phyloP scores from a whole-genome alignment of 2,329 filamentous ascomycete species.

The Claviceps purpurea region DNA sequence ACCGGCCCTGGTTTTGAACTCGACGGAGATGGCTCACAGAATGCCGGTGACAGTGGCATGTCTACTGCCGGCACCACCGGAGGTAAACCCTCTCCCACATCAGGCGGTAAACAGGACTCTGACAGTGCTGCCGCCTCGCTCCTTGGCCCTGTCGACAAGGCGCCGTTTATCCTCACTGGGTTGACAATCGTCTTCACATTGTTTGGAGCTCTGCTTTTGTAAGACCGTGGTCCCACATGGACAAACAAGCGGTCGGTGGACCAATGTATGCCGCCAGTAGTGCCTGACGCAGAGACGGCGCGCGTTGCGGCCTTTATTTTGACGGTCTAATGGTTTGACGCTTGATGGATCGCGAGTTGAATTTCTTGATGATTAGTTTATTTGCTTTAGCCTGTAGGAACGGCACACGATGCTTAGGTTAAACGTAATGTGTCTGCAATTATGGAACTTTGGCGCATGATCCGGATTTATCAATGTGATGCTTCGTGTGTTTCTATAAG shows the following conservation, averaged over 20 bases:
- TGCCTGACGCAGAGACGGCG: too few species aligned
- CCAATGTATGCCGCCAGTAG: too few species aligned
- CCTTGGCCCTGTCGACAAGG: slow-evolving; percentile 14
- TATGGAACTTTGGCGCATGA: neutral
- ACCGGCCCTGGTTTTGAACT: slow-evolving; percentile 39
- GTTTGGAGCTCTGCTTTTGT: slow-evolving; percentile 27
- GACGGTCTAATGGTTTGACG: neutral
- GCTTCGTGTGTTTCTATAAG: too few species aligned
- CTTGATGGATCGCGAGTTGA: neutral
- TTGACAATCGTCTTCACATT: slow-evolving; percentile 23
- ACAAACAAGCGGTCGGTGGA: neutral
- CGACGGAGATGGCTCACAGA: slow-evolving; percentile 39
- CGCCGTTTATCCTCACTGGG: slow-evolving; percentile 23
- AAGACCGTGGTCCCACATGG: slow-evolving; percentile 5
- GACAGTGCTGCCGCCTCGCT: slow-evolving; percentile 19
- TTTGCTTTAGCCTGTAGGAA: neutral
- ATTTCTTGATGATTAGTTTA: neutral
- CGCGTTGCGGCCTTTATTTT: neutral
- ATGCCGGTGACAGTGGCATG: slow-evolving; percentile 31
- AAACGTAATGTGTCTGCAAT: neutral
- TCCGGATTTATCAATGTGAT: too few species aligned
- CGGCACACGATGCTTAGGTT: neutral
- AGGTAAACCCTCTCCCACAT: slow-evolving; percentile 19
- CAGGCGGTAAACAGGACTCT: slow-evolving; percentile 9
- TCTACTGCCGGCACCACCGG: slow-evolving; percentile 28